phyloP scores from a whole-genome alignment of 2,329 filamentous ascomycete species.

The Penicillium sp. region DNA sequence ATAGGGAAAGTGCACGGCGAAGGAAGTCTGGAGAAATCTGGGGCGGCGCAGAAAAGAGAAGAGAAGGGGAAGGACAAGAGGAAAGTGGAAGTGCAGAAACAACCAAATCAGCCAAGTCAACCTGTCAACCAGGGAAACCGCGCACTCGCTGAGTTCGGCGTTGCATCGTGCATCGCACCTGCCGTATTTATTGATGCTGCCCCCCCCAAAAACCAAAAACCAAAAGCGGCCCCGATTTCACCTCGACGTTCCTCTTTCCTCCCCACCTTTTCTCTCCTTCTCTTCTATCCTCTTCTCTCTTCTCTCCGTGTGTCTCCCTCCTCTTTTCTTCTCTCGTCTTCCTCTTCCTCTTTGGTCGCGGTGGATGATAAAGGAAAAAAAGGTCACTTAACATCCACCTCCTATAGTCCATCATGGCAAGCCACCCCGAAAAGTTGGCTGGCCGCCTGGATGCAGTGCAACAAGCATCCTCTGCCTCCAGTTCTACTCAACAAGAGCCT shows the following conservation, averaged over 20 bases:
- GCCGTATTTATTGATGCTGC: conserved; percentile 20
- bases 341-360: too few relatives aligned
- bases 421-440: conserved; percentile 2
- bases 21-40: conserved; percentile 15
- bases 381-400: background rate
- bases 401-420: background rate
- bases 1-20: conserved; percentile 10
- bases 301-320: background rate
- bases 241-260: background rate
- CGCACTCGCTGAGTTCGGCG: conserved; percentile 12
- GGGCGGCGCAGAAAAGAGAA: background rate
- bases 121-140: conserved; percentile 8
- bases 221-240: conserved; percentile 9
- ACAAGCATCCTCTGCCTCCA: conserved; percentile 5
- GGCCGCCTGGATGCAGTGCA: conserved; percentile 1
- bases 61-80: background rate
- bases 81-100: background rate
- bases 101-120: conserved; percentile 1
- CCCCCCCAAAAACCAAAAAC: too few relatives aligned
- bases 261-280: conserved; percentile 9
- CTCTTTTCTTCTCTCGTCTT: background rate
- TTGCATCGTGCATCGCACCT: conserved; percentile 22
- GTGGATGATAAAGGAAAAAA: too few relatives aligned
- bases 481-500: background rate
- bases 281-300: conserved; percentile 1